These are phyloP conservation scores for Cotoneaster glaucophyllus DNA, from an alignment of 306 rosid genomes.

Conservation along the genomic window DNA sequence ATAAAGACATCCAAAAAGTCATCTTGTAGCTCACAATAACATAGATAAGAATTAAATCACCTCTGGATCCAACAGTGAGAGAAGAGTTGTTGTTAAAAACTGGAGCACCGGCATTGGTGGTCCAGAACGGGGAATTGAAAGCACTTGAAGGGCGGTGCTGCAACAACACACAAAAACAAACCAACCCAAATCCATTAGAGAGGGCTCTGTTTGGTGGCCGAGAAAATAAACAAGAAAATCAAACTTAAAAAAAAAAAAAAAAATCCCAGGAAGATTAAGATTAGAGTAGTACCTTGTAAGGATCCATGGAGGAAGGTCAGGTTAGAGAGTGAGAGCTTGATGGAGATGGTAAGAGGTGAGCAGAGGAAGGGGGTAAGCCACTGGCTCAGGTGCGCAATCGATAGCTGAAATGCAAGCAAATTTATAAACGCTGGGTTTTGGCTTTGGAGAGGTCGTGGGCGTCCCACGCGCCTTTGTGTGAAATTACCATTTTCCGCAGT, in stretches of 20 bases:
- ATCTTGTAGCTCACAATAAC: neutral
- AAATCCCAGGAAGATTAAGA: neutral
- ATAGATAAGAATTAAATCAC: constrained; percentile 14
- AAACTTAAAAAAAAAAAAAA: neutral
- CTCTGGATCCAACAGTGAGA: constrained; percentile 67
- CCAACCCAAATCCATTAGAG: neutral
- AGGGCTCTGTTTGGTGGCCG: neutral
- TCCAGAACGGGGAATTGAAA: constrained; percentile 62
- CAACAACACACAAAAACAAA: neutral
- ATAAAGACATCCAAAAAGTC: neutral
- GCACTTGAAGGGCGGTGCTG: constrained; percentile 89
- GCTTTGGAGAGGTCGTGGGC: too few species aligned
- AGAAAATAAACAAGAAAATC: neutral
- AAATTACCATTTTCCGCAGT: too few species aligned
- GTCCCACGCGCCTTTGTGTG: too few species aligned
- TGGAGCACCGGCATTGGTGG: constrained; percentile 89
- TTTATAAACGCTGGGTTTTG: neutral
- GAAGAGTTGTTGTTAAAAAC: constrained; percentile 74
- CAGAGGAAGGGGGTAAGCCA: neutral
- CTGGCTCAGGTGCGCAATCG: constrained; percentile 5
- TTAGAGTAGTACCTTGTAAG: constrained; percentile 54
- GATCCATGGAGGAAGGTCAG: constrained; percentile 50
- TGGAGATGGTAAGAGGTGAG: neutral
- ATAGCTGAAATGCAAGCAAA: neutral
- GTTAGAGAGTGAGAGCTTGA: constrained; percentile 7